Base-by-base conservation (phyloP, 257 asterid species). In the Thymus quinquecostatus region DNA sequence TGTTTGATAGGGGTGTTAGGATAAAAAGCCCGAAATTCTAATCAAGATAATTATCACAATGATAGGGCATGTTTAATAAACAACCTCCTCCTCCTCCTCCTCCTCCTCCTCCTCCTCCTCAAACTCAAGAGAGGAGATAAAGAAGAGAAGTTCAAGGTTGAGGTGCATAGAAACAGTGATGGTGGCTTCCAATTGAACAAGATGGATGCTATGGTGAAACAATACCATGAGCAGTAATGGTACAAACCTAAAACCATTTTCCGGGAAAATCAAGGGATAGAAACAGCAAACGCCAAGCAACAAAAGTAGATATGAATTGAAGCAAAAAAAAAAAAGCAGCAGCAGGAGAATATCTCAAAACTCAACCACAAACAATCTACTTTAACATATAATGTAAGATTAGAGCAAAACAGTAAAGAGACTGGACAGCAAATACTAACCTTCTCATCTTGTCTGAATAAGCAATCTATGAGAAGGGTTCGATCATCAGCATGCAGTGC, bases 371-470 rank as follows among this genome's bases (percentile, higher is more conserved):
- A 63, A 28, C 28, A 65, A 73, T 55, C 64, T 58, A 33, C 59
- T 36, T 48, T 29, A 21, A 72, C 21, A 29, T 11, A 66, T 2
- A 45, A 57, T 55, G 49, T 21, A 45, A 61, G n/a, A 7, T 14
- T 10, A 41, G 71, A 41, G 48, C 36, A 70, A 7, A 48, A 54
- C 38, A 68, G 33, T 8, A 36, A 50, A 12, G 36, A 50, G 8
- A 55, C 58, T 49, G 41, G 55, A 48, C 8, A 49, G 69, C 30
- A 54, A 64, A 58, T n/a, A 57, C 33, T 62, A 58, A 94, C 99
- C 98, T 94, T 94, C 73, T 88, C 88, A 75, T 93, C 97, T 78
- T 91, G 97, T 77, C 97, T 85, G 67, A 30, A 83, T 71, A 94
- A 82, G 86, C 99, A 94, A 78, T 91, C 97, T 44, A 86, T 72